phyloP scores from a whole-genome alignment of 1,139 yeast species.

The Lodderomyces elongisporus region DNA sequence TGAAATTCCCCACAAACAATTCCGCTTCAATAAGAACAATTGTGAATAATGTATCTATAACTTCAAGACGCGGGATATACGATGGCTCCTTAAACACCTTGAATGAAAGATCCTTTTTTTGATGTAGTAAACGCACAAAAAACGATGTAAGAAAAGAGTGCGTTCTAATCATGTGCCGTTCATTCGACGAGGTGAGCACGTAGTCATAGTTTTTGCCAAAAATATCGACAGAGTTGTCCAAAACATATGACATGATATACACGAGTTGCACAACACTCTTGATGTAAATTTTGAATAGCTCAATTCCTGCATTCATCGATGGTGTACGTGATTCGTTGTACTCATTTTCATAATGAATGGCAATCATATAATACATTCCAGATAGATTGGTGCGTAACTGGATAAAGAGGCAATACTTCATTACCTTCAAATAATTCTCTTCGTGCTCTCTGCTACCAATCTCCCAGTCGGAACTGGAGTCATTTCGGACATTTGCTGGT shows the following conservation, averaged over 20 bases:
- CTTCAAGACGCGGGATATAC: slow-evolving; percentile 26
- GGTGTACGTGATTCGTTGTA: slow-evolving; percentile 23
- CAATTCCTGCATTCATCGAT: slow-evolving; percentile 41
- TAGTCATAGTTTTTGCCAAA: slow-evolving; percentile 42
- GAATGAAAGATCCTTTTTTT: slow-evolving; percentile 31
- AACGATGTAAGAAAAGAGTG: slow-evolving; percentile 39
- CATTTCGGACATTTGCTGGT: slow-evolving; percentile 19
- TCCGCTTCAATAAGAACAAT: slow-evolving; percentile 39
- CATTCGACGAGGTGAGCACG: slow-evolving; percentile 35
- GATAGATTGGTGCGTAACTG: slow-evolving; percentile 40
- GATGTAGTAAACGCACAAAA: slow-evolving; percentile 39
- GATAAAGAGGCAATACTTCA: slow-evolving; percentile 32
- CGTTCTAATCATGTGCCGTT: slow-evolving; percentile 40
- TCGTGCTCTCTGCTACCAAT: slow-evolving; percentile 18
- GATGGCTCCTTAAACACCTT: slow-evolving; percentile 20
- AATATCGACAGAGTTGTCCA: slow-evolving; percentile 40
- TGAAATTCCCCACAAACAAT: slow-evolving; percentile 41
- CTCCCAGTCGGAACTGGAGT: slow-evolving; percentile 13
- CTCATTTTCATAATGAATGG: slow-evolving; percentile 38
- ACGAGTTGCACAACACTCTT: slow-evolving; percentile 42
- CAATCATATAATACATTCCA: slow-evolving; percentile 41
- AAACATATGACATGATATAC: slow-evolving; percentile 41
- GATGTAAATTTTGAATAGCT: slow-evolving; percentile 40
- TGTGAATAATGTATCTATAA: slow-evolving; percentile 31
- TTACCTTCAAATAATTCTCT: slow-evolving; percentile 26